Evolutionary conservation across 345 rosid species (phyloP).

Genomic region (Aquilaria sinensis): DNA sequence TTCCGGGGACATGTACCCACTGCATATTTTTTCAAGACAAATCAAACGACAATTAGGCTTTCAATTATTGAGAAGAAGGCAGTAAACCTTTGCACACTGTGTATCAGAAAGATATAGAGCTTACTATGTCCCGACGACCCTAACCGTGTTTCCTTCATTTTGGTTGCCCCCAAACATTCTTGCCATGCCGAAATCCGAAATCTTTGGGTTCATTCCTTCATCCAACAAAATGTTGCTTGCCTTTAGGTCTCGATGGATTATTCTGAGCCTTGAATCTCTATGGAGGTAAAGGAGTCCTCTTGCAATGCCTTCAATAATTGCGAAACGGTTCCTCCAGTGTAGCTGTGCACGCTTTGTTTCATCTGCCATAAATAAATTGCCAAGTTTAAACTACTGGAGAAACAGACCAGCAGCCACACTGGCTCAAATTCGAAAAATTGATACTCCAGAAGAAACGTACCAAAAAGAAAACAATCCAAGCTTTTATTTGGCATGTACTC

Average conservation of each 20-base stretch:
- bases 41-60: not conserved
- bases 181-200: constrained; percentile 18
- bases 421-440: not conserved
- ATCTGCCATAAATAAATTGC: constrained; percentile 2
- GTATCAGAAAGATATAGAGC: not conserved
- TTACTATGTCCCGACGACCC: constrained; percentile 21
- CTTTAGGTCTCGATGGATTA: constrained; percentile 23
- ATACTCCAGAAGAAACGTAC: constrained; percentile 12
- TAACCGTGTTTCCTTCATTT: constrained; percentile 12
- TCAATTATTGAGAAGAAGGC: not conserved
- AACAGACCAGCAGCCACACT: not conserved
- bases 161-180: constrained; percentile 13
- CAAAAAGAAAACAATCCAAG: constrained; percentile 32
- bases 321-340: constrained; percentile 14
- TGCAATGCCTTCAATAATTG: constrained; percentile 19
- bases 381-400: not conserved
- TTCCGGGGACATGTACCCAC: constrained; percentile 22
- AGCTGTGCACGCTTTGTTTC: not conserved
- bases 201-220: constrained; percentile 16
- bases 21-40: not conserved
- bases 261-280: constrained; percentile 17
- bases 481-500: constrained; percentile 44
- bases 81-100: not conserved
- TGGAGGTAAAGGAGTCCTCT: constrained; percentile 19
- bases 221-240: constrained; percentile 18